Evolutionary conservation across 139 green algal species (phyloP).

Genomic region (Picochlorum sp.): DNA sequence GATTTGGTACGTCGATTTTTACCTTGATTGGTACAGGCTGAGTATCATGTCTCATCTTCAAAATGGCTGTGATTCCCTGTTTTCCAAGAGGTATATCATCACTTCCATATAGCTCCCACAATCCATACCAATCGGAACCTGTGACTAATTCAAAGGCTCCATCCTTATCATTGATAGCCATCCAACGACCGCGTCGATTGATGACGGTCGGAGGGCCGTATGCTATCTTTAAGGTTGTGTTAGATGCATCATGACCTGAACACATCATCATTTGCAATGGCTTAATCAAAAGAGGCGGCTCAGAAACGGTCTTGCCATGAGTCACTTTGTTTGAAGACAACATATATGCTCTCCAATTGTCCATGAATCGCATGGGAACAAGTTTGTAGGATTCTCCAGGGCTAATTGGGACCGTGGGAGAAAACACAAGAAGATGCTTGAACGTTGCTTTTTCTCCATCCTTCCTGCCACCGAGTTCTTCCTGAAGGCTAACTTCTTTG

Average conservation of each 20-base stretch:
- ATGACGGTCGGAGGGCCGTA: constrained; percentile 21
- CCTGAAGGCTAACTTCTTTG: not conserved
- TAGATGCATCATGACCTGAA: constrained; percentile 28
- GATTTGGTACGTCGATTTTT: too few relatives aligned
- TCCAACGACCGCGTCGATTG: constrained; percentile 39
- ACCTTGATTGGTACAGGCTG: not conserved
- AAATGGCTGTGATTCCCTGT: not conserved
- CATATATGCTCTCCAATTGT: constrained; percentile 30
- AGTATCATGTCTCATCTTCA: not conserved
- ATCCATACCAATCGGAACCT: constrained; percentile 15
- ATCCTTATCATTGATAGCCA: not conserved
- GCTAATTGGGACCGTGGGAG: constrained; percentile 13
- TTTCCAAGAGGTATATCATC: not conserved
- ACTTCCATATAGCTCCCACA: constrained; percentile 17
- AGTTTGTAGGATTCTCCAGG: constrained; percentile 35
- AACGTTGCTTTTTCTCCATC: constrained; percentile 25
- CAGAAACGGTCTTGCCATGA: too few relatives aligned
- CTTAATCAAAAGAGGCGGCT: constrained; percentile 16
- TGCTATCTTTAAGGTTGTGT: constrained; percentile 5
- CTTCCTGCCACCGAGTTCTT: constrained; percentile 16
- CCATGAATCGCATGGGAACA: constrained; percentile 43
- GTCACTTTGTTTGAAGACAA: too few relatives aligned
- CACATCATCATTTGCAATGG: constrained; percentile 30
- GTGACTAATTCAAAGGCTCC: constrained; percentile 19
- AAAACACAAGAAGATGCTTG: constrained; percentile 17